Evolutionary conservation across 139 green algal genomes (phyloP).

Genomic region (Pseudopediastrum boryanum): DNA sequence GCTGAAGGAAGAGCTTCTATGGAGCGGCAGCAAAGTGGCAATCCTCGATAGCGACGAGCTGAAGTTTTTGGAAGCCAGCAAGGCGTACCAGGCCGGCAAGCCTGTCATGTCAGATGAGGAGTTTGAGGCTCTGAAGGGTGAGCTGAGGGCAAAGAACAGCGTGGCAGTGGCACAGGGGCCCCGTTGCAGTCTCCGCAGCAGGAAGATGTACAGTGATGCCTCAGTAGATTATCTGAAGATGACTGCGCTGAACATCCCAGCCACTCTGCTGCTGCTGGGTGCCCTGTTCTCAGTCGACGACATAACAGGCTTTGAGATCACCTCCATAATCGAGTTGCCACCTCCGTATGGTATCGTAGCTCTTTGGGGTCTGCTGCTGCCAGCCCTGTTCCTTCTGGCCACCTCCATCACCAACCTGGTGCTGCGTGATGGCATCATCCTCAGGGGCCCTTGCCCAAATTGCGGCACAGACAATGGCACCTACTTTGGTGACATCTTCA

Average conservation of each 20-base stretch:
- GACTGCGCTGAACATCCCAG: constrained; percentile 85
- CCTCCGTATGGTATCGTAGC: constrained; percentile 80
- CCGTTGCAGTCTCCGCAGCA: constrained; percentile 78
- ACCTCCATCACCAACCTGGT: constrained; percentile 82
- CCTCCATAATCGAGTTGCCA: constrained; percentile 79
- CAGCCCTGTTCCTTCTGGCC: constrained; percentile 78
- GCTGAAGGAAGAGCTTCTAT: constrained; percentile 90
- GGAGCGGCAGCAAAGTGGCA: constrained; percentile 81
- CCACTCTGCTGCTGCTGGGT: constrained; percentile 73
- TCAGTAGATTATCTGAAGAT: constrained; percentile 83
- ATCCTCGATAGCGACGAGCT: constrained; percentile 75
- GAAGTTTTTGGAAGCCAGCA: constrained; percentile 84
- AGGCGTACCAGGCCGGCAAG: constrained; percentile 68
- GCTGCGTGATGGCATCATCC: constrained; percentile 82
- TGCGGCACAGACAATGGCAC: constrained; percentile 73
- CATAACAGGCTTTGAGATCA: constrained; percentile 85
- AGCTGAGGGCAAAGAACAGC: constrained; percentile 66
- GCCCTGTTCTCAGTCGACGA: constrained; percentile 83
- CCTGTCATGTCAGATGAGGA: constrained; percentile 85
- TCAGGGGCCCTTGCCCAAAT: constrained; percentile 82
- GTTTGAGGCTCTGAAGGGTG: constrained; percentile 79
- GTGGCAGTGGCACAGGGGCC: constrained; percentile 71
- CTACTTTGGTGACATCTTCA: constrained; percentile 91
- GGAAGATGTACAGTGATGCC: constrained; percentile 79
- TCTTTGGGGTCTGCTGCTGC: constrained; percentile 87